Percentiles rank a stretch among this genome's conserved stretches.
These are phyloP conservation scores for Aspergillus sp. DNA, from an alignment of 2,329 filamentous ascomycete species.

Conservation along the genomic window DNA sequence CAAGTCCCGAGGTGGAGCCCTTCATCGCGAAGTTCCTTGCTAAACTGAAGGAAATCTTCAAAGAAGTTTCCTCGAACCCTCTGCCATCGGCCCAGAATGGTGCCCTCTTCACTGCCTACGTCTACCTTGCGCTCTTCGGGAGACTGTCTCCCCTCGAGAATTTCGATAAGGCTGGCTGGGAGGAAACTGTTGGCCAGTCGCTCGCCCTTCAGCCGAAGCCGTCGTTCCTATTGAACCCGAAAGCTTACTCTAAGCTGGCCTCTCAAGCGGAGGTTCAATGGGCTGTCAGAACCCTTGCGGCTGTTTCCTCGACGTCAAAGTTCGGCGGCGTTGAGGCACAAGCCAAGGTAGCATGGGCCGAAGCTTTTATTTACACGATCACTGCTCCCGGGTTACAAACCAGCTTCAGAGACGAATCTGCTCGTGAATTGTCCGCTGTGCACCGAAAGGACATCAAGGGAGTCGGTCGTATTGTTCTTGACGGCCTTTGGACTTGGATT, in stretches of 20 bases:
- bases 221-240: slow-evolving; percentile 82
- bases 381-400: slow-evolving; percentile 66
- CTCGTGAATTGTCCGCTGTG: slow-evolving; percentile 63
- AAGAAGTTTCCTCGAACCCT: slow-evolving; percentile 78
- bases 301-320: slow-evolving; percentile 61
- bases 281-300: slow-evolving; percentile 71
- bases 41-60: slow-evolving; percentile 68
- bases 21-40: slow-evolving; percentile 56
- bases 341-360: slow-evolving; percentile 75
- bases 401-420: slow-evolving; percentile 66
- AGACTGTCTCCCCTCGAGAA: slow-evolving; percentile 59
- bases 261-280: slow-evolving; percentile 77
- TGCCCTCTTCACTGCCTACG: slow-evolving; percentile 77
- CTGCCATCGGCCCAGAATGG: slow-evolving; percentile 79
- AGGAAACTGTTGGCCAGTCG: slow-evolving; percentile 65
- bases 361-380: slow-evolving; percentile 80
- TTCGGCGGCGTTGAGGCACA: slow-evolving; percentile 51
- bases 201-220: slow-evolving; percentile 76
- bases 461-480: slow-evolving; percentile 67
- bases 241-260: slow-evolving; percentile 80
- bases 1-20: slow-evolving; percentile 51
- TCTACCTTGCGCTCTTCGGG: slow-evolving; percentile 67
- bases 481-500: slow-evolving; percentile 81
- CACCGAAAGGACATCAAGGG: slow-evolving; percentile 65
- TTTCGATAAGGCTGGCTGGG: slow-evolving; percentile 54